Percentiles rank a stretch among this genome's conserved stretches.
Conservation (phyloP, 768 basidiomycete species). For the Coprinopsis sp. region DNA sequence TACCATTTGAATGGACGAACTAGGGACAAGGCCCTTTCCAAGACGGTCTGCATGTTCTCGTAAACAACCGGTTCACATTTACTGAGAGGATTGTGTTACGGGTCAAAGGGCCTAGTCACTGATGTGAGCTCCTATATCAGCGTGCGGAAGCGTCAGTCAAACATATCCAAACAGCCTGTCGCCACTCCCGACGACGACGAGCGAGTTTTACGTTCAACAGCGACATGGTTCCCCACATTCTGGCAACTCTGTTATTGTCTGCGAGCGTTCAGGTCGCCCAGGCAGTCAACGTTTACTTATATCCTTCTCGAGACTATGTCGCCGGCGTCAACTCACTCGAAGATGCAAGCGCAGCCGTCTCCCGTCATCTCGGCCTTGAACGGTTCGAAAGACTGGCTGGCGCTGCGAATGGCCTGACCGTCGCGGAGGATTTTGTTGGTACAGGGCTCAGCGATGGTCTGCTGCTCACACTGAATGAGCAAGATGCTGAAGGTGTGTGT, state of each 20-base stretch:
- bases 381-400: constrained; percentile 48
- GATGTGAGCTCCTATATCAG: too few relatives aligned
- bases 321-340: constrained; percentile 41
- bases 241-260: constrained; percentile 24
- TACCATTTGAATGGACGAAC: constrained; percentile 30
- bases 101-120: too few relatives aligned
- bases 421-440: constrained; percentile 52
- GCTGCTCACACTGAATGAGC: constrained; percentile 52
- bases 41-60: constrained; percentile 25
- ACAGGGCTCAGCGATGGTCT: constrained; percentile 46
- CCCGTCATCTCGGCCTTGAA: constrained; percentile 71
- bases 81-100: too few relatives aligned
- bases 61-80: too few relatives aligned
- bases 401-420: constrained; percentile 23
- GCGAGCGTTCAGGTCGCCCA: constrained; percentile 33
- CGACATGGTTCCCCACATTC: constrained; percentile 22
- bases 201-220: neutral
- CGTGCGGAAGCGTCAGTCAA: constrained; percentile 17
- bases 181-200: constrained; percentile 11
- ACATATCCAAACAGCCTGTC: constrained; percentile 22
- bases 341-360: constrained; percentile 55
- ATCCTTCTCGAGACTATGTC: constrained; percentile 36
- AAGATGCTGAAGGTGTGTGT: constrained; percentile 49
- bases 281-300: constrained; percentile 59
- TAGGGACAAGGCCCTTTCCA: constrained; percentile 16